These are phyloP conservation scores for Phoenix dactylifera DNA, from an alignment of 176 grass and related monocot species.

Conservation along the genomic window DNA sequence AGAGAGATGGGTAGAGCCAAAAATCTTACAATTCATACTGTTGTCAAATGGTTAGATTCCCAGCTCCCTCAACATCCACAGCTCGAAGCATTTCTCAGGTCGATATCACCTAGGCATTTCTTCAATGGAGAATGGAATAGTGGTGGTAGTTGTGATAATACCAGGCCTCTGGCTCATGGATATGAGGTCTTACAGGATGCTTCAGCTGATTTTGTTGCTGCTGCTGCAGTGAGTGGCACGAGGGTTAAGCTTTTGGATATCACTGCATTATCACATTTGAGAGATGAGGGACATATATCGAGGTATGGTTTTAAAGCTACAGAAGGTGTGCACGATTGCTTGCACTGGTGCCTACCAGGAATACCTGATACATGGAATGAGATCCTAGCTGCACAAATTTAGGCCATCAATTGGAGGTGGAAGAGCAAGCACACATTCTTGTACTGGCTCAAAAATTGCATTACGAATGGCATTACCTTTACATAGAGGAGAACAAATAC, in stretches of 20 bases:
- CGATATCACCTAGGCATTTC: constrained; percentile 79
- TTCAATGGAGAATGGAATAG: constrained; percentile 81
- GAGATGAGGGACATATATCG: constrained; percentile 84
- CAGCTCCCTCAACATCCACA: constrained; percentile 49
- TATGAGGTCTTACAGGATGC: constrained; percentile 40
- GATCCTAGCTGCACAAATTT: constrained; percentile 65
- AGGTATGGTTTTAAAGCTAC: constrained; percentile 61
- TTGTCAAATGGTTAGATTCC: constrained; percentile 60
- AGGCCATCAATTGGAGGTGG: constrained; percentile 6
- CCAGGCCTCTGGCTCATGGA: constrained; percentile 56
- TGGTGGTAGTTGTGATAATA: constrained; percentile 62
- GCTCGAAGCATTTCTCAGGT: constrained; percentile 60
- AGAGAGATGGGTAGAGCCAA: constrained; percentile 78
- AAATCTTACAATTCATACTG: constrained; percentile 67
- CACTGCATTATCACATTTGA: constrained; percentile 54
- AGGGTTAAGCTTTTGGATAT: constrained; percentile 64
- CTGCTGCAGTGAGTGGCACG: constrained; percentile 49
- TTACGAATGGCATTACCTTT: too few species aligned
- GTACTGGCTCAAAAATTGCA: too few species aligned
- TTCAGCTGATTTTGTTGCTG: constrained; percentile 48
- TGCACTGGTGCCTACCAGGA: constrained; percentile 91
- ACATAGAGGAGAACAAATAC: too few species aligned
- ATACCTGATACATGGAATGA: constrained; percentile 90
- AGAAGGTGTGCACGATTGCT: constrained; percentile 62
- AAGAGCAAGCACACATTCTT: not conserved